A percentile compares a stretch with the other conserved stretches of the same genome.
Evolutionary conservation across 2,329 filamentous ascomycete species (phyloP).

Genomic region (Boeremia lycopersici): DNA sequence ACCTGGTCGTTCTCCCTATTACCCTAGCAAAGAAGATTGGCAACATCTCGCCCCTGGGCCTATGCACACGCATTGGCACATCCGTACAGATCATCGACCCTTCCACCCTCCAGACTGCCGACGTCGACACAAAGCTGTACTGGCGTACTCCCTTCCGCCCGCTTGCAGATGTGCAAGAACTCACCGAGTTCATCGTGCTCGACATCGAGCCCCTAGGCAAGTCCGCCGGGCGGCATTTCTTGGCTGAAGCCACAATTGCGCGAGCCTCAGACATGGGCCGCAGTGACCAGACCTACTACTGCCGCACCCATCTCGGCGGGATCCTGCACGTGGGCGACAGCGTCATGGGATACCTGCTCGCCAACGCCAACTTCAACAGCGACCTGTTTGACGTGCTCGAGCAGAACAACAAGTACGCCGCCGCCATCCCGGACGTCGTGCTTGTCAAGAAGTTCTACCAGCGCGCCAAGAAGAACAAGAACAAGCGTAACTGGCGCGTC

Average conservation of each 20-base stretch:
- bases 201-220: conserved; percentile 84
- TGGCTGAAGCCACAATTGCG: conserved; percentile 88
- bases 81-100: conserved; percentile 89
- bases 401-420: conserved; percentile 72
- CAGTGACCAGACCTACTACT: conserved; percentile 88
- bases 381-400: conserved; percentile 83
- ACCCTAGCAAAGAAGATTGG: conserved; percentile 85
- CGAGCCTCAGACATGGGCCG: conserved; percentile 83
- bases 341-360: conserved; percentile 91
- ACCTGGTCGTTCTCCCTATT: conserved; percentile 90
- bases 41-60: conserved; percentile 83
- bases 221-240: conserved; percentile 78
- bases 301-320: conserved; percentile 85
- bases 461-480: conserved; percentile 73
- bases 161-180: conserved; percentile 80
- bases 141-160: conserved; percentile 88
- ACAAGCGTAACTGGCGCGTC: conserved; percentile 82
- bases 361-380: conserved; percentile 92
- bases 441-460: conserved; percentile 97
- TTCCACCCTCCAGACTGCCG: conserved; percentile 86
- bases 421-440: conserved; percentile 86
- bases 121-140: conserved; percentile 81
- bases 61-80: conserved; percentile 89
- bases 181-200: conserved; percentile 92
- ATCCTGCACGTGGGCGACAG: conserved; percentile 89